Percentiles rank a stretch among this genome's conserved stretches.
These are phyloP conservation scores for Besnoitia besnoiti DNA, from an alignment of 169 alveolate genomes.

Conservation along the genomic window DNA sequence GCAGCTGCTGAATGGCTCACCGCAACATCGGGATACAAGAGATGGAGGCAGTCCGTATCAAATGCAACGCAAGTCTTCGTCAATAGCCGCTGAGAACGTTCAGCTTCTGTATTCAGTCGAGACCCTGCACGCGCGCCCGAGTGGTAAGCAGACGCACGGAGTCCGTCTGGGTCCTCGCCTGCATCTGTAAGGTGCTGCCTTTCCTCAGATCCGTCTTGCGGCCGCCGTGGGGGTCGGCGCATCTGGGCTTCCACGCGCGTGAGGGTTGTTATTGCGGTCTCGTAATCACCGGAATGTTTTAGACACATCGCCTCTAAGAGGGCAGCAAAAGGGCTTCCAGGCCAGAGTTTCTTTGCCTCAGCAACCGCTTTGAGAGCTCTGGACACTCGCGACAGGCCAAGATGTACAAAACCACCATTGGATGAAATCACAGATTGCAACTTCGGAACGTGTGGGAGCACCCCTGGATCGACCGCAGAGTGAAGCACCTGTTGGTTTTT, in stretches of 20 bases:
- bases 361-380: not conserved
- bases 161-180: no score
- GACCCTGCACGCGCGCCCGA: no score
- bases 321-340: slow-evolving; percentile 27
- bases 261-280: not conserved
- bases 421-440: not conserved
- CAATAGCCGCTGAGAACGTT: no score
- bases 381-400: not conserved
- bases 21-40: no score
- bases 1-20: no score
- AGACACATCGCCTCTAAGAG: not conserved
- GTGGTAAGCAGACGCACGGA: no score
- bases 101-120: no score
- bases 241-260: not conserved
- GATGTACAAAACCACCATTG: slow-evolving; percentile 1
- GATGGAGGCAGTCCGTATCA: no score
- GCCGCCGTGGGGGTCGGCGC: not conserved
- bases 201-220: no score
- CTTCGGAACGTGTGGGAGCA: not conserved
- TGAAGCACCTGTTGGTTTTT: no score
- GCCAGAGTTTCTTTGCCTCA: not conserved
- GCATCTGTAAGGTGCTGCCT: no score
- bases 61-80: no score
- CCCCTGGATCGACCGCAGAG: not conserved
- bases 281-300: not conserved